Base-by-base conservation (phyloP, 1,284 basidiomycete species). In the Chiua sp. region DNA sequence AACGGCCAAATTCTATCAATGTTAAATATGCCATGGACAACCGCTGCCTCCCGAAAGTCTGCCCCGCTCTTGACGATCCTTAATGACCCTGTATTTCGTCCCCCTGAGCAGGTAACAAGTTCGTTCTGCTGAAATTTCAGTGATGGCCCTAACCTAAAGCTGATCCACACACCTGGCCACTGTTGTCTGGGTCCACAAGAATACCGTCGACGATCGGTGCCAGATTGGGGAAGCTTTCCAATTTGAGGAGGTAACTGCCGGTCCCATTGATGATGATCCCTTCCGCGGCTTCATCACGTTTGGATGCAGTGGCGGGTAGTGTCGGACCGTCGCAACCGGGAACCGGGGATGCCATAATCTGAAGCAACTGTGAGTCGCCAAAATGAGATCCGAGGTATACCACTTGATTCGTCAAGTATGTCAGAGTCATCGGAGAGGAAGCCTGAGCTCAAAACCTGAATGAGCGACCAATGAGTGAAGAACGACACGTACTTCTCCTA, bases 91-190 rank as follows among this genome's bases (percentile, higher is more conserved):
- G 87, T 86, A 62, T 88, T 94, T 22, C 85, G 84, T 0, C 89
- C 91, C 3, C 97, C 97, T 3, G 95, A 97, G 64, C 94, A 95
- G 0, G 95, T 92, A 4, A 98, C 86, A 51, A 98, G 84, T 71
- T 96, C 88, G 16, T 85, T 85, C 88, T 93, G 69, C 11, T 4
- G 47, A 56, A 35, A 51, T 46, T 55, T 72, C 16, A 60, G 53
- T 12, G 60, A 47, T 59, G 26, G 12, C 23, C n/a, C 20, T 22
- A 28, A 52, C 35, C 15, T 16, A 12, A 42, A 20, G 32, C 50
- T 39, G 8, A 13, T 44, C 23, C 5, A 72, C 84, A 67, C 67
- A 93, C 92, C 76, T 93, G 87, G 12, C 89, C 89, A 59, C 86
- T 90, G 1, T 84, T 83, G 54, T 94, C 93, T 5, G 83, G 80